Percentiles rank a stretch among this genome's conserved stretches.
phyloP scores from a whole-genome alignment of 192 early-diverging fungal genomes.

The Spizellomyces sp. region DNA sequence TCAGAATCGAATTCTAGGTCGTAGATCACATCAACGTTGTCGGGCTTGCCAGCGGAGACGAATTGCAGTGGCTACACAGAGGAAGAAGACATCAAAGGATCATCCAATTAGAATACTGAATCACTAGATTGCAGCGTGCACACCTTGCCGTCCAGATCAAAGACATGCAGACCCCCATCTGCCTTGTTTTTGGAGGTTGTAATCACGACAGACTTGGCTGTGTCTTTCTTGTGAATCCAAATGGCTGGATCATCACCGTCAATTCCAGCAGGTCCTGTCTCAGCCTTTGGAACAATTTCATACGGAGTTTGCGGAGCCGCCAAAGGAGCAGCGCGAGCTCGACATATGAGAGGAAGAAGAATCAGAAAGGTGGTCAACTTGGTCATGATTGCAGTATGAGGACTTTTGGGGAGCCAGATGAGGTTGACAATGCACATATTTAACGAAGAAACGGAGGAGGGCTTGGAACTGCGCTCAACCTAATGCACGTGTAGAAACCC shows the following conservation, averaged over 20 bases:
- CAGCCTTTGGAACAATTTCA: not conserved
- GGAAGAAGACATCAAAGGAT: not conserved
- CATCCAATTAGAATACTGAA: not conserved
- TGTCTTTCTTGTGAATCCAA: conserved; percentile 12
- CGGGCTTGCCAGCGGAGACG: conserved; percentile 9
- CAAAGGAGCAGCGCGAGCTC: not conserved
- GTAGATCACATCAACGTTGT: conserved; percentile 28
- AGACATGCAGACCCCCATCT: conserved; percentile 20
- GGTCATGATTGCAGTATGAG: conserved; percentile 6
- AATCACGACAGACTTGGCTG: conserved; percentile 7
- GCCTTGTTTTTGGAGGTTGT: conserved; percentile 19
- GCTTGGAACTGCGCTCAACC: too few relatives aligned
- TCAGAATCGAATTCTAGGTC: conserved; percentile 20
- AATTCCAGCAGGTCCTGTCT: conserved; percentile 21
- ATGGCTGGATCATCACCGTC: conserved; percentile 27
- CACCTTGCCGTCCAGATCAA: conserved; percentile 28
- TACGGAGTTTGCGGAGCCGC: conserved; percentile 3
- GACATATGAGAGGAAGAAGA: not conserved
- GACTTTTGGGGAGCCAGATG: not conserved
- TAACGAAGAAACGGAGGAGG: too few relatives aligned
- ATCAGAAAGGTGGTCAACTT: not conserved
- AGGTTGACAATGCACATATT: too few relatives aligned
- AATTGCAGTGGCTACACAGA: conserved; percentile 10
- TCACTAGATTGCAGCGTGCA: not conserved
- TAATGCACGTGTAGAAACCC: too few relatives aligned